Conservation (phyloP, 2,329 filamentous ascomycete species). For the Domatiomyces globalis region DNA sequence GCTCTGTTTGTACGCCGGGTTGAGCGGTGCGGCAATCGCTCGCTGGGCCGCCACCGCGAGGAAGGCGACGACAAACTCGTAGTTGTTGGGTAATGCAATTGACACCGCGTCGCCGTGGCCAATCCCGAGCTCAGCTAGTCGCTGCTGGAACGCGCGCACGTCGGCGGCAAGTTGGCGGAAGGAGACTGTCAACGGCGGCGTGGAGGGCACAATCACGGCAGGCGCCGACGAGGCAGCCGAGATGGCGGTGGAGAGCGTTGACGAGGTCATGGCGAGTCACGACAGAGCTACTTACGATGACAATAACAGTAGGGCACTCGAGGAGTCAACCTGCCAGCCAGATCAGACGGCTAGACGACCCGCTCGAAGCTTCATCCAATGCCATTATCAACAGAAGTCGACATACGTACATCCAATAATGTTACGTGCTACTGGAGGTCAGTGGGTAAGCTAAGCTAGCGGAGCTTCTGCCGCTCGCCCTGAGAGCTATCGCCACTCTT, state of each 20-base stretch:
- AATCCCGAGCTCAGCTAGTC: slow-evolving; percentile 63
- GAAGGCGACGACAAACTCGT: slow-evolving; percentile 78
- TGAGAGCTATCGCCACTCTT: too few species aligned
- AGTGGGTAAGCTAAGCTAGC: too few species aligned
- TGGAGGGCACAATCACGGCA: slow-evolving; percentile 61
- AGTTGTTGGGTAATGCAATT: slow-evolving; percentile 70
- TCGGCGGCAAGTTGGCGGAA: slow-evolving; percentile 55
- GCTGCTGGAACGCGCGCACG: slow-evolving; percentile 57
- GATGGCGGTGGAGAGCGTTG: slow-evolving; percentile 46
- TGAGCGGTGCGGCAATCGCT: slow-evolving; percentile 71
- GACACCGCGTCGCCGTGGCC: slow-evolving; percentile 57
- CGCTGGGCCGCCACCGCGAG: slow-evolving; percentile 76
- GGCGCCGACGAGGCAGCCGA: slow-evolving; percentile 36
- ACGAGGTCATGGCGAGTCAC: not conserved
- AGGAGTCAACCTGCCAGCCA: too few species aligned
- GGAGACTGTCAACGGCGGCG: slow-evolving; percentile 51
- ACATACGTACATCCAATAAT: too few species aligned
- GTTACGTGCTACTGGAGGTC: too few species aligned
- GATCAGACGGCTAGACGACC: too few species aligned
- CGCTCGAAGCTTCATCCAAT: too few species aligned
- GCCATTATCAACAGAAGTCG: too few species aligned
- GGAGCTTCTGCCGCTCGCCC: too few species aligned
- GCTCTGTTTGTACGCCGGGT: slow-evolving; percentile 74
- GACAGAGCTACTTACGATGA: too few species aligned
- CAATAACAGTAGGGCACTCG: too few species aligned